Conservation (phyloP, 1,139 yeast genomes). For the Debaryomyces nepalensis region DNA sequence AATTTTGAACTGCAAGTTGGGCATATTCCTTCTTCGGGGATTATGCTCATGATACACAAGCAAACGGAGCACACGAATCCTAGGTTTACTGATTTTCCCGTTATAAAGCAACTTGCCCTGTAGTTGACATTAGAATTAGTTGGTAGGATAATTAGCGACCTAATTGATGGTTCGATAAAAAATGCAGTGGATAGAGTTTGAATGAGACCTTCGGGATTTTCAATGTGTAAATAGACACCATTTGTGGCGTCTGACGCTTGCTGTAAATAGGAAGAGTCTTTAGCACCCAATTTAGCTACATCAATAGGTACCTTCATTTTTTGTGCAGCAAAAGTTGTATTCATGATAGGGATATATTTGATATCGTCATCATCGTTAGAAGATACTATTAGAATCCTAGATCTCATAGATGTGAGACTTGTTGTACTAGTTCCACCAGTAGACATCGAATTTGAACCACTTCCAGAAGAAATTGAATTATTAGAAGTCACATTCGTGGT, state of each 20-base stretch:
- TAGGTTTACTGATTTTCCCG: slow-evolving; percentile 86
- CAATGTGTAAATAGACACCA: slow-evolving; percentile 81
- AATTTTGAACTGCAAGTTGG: slow-evolving; percentile 57
- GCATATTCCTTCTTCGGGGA: slow-evolving; percentile 58
- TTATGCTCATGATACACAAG: slow-evolving; percentile 74
- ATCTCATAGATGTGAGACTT: slow-evolving; percentile 51
- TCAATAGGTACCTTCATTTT: slow-evolving; percentile 89
- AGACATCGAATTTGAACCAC: slow-evolving; percentile 16
- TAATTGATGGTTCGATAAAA: slow-evolving; percentile 80
- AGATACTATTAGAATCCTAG: slow-evolving; percentile 75
- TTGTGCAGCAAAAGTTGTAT: slow-evolving; percentile 94
- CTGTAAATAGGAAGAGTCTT: slow-evolving; percentile 79
- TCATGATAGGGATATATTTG: slow-evolving; percentile 93
- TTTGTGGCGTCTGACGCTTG: slow-evolving; percentile 96
- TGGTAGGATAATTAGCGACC: slow-evolving; percentile 78
- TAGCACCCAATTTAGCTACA: slow-evolving; percentile 79
- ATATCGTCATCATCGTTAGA: slow-evolving; percentile 78
- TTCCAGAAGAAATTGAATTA: slow-evolving; percentile 12
- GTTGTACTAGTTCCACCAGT: slow-evolving; percentile 24
- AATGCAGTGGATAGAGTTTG: slow-evolving; percentile 69
- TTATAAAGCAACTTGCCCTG: slow-evolving; percentile 90
- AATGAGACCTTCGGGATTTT: slow-evolving; percentile 76
- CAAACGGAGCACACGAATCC: slow-evolving; percentile 97
- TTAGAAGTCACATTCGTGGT: slow-evolving; percentile 33
- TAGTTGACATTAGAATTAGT: slow-evolving; percentile 88